Conservation (phyloP, 2,329 filamentous ascomycete species). For the Xylariaceae sp. region DNA sequence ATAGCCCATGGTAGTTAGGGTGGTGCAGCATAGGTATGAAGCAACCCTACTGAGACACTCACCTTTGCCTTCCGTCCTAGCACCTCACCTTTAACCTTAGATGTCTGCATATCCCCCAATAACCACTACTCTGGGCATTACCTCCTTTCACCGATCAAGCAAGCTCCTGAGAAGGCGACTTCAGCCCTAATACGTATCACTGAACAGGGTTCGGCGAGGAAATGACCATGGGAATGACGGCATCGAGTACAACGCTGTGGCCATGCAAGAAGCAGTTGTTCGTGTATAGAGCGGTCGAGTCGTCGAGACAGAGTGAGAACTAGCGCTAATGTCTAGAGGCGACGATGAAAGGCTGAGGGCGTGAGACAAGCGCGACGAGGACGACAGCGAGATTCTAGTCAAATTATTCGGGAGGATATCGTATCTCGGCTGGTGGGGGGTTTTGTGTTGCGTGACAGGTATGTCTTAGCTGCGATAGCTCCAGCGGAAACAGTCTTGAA, state of each 20-base stretch:
- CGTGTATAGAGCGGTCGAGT: conserved; percentile 3
- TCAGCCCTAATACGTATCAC: background rate
- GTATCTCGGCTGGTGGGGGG: conserved; percentile 2
- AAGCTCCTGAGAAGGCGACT: background rate
- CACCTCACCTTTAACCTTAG: conserved; percentile 55
- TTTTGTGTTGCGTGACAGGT: background rate
- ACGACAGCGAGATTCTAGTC: background rate
- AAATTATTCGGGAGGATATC: too few relatives aligned
- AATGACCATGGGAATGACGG: background rate
- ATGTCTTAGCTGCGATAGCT: background rate
- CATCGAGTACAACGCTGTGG: conserved; percentile 15
- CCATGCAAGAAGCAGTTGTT: background rate
- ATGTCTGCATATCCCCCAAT: conserved; percentile 46
- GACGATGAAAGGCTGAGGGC: background rate
- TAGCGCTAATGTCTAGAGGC: background rate
- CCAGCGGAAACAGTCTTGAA: background rate
- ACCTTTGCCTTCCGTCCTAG: conserved; percentile 48
- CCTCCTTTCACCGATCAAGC: conserved; percentile 31
- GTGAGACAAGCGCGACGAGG: conserved; percentile 1
- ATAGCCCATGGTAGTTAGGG: too few relatives aligned
- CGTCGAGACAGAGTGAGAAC: background rate
- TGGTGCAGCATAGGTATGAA: background rate
- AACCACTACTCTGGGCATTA: conserved; percentile 29
- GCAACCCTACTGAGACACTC: conserved; percentile 19
- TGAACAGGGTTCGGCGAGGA: background rate